Conservation (phyloP, 169 alveolate species). For the Cryptosporidium baileyi region DNA sequence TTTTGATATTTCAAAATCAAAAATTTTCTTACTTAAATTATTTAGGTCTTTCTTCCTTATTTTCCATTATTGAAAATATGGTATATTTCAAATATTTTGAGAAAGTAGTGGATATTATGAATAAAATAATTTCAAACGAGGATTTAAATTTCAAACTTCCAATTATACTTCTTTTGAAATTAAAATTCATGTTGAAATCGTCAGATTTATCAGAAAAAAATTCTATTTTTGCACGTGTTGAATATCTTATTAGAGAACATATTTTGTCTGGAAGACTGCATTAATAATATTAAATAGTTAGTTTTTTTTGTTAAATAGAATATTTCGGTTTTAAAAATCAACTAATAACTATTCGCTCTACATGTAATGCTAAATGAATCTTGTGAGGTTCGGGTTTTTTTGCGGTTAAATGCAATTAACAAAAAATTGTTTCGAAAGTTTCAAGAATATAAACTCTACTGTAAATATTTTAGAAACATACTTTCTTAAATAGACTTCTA, state of each 20-base stretch:
- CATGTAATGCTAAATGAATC: too few relatives aligned
- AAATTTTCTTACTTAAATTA: background rate
- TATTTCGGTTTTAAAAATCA: too few relatives aligned
- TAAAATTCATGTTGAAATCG: background rate
- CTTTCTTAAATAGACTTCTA: too few relatives aligned
- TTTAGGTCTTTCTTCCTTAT: background rate
- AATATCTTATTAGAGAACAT: background rate
- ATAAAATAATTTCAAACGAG: background rate
- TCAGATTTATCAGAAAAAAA: background rate
- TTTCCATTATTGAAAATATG: background rate
- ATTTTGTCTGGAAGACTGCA: background rate
- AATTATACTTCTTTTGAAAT: background rate
- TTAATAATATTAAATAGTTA: background rate
- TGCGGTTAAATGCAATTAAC: too few relatives aligned
- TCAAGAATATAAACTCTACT: too few relatives aligned
- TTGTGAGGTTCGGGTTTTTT: too few relatives aligned
- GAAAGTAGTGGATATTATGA: background rate
- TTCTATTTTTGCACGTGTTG: background rate
- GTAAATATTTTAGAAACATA: too few relatives aligned
- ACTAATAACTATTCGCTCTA: too few relatives aligned
- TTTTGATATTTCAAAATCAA: background rate
- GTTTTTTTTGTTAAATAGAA: too few relatives aligned
- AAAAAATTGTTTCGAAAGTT: too few relatives aligned
- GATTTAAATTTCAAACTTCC: background rate
- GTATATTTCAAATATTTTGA: background rate